Evolutionary conservation across 495 filamentous ascomycete genomes (phyloP).

Genomic region (Hyaloscypha variabilis): DNA sequence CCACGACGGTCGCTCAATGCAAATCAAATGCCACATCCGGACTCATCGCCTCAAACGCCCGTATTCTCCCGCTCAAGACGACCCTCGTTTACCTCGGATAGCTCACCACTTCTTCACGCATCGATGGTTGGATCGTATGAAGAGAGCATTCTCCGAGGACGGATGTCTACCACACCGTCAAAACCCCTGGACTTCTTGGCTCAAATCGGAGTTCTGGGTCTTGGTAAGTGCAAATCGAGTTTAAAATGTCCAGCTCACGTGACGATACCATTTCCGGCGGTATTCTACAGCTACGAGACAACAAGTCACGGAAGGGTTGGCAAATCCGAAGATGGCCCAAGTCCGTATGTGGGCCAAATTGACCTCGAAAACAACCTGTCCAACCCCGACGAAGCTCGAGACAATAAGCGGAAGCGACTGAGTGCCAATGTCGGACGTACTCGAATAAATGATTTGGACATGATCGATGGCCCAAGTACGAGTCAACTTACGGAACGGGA

Average conservation of each 20-base stretch:
- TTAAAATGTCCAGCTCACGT: conserved; percentile 90
- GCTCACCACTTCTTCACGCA: conserved; percentile 78
- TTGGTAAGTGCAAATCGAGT: conserved; percentile 85
- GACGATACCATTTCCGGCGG: conserved; percentile 90
- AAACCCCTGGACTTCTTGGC: conserved; percentile 92
- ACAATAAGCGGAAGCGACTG: conserved; percentile 26
- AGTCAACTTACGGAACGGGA: conserved; percentile 40
- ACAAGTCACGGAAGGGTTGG: conserved; percentile 61
- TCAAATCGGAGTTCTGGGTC: conserved; percentile 91
- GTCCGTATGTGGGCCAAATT: conserved; percentile 93
- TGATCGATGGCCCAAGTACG: conserved; percentile 28
- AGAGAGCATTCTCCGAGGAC: conserved; percentile 89
- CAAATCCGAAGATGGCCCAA: conserved; percentile 77
- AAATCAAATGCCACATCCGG: conserved; percentile 39
- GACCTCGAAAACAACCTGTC: conserved; percentile 82
- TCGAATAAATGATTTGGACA: conserved; percentile 29
- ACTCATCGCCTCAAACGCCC: conserved; percentile 65
- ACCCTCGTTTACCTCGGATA: conserved; percentile 74
- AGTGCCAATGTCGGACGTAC: conserved; percentile 16
- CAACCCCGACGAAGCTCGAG: conserved; percentile 37
- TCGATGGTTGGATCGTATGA: conserved; percentile 98
- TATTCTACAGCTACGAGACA: conserved; percentile 89
- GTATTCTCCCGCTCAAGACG: conserved; percentile 59
- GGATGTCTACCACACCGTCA: conserved; percentile 97
- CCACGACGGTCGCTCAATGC: conserved; percentile 69